A percentile compares a stretch with the other conserved stretches of the same genome.
Evolutionary conservation across 192 early-diverging fungal species (phyloP).

Genomic region (Coemansia sp.): DNA sequence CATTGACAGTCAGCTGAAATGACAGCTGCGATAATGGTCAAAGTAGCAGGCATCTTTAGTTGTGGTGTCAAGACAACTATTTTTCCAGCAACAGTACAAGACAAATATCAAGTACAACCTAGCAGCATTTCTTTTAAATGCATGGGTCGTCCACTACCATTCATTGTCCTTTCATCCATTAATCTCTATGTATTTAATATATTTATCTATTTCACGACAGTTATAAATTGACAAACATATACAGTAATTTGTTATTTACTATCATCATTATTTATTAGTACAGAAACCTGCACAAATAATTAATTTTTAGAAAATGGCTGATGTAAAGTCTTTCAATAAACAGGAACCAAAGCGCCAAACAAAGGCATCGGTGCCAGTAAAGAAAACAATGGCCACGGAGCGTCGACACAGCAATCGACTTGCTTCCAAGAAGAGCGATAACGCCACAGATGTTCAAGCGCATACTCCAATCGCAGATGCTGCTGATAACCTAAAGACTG

Average conservation of each 20-base stretch:
- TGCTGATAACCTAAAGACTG: not conserved
- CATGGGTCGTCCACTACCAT: not conserved
- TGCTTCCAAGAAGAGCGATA: conserved; percentile 17
- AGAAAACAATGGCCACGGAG: not conserved
- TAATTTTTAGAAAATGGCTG: not conserved
- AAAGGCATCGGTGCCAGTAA: not conserved
- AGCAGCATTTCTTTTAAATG: not conserved
- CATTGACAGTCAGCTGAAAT: not conserved
- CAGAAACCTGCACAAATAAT: too few species aligned
- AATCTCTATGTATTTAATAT: too few species aligned
- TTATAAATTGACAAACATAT: not conserved
- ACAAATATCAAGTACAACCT: not conserved
- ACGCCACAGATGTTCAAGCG: not conserved
- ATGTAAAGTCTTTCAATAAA: not conserved
- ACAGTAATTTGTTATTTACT: not conserved
- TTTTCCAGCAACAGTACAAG: not conserved
- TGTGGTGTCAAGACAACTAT: not conserved
- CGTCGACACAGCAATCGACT: conserved; percentile 28
- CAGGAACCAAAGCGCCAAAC: not conserved
- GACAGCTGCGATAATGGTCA: conserved; percentile 3
- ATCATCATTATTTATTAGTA: not conserved
- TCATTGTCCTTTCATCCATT: too few species aligned
- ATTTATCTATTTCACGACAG: not conserved
- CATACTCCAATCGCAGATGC: not conserved
- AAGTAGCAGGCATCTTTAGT: not conserved